These are phyloP conservation scores for Pythium phragmitis DNA, from an alignment of 352 stramenopile genomes.

Conservation along the genomic window DNA sequence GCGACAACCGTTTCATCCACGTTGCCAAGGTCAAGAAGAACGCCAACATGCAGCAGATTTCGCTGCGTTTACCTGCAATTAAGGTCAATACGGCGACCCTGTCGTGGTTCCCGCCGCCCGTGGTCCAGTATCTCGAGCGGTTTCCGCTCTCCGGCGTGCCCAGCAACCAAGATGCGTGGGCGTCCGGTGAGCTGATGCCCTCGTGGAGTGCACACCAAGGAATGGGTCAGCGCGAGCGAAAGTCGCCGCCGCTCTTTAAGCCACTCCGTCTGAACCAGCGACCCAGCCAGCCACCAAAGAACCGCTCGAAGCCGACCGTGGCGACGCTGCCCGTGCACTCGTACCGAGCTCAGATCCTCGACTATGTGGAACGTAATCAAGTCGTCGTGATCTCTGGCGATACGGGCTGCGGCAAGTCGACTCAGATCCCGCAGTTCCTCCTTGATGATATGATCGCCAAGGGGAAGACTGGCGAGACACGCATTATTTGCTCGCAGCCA, in stretches of 20 bases:
- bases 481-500: slow-evolving; percentile 94
- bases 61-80: slow-evolving; percentile 43
- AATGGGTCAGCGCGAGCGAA: slow-evolving; percentile 3
- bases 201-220: slow-evolving; percentile 34
- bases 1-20: slow-evolving; percentile 64
- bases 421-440: slow-evolving; percentile 93
- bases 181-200: slow-evolving; percentile 15
- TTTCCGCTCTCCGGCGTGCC: slow-evolving; percentile 31
- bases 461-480: slow-evolving; percentile 52
- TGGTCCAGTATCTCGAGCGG: slow-evolving; percentile 44
- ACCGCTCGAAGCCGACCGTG: slow-evolving; percentile 12
- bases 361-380: slow-evolving; percentile 69
- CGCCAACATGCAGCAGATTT: slow-evolving; percentile 71
- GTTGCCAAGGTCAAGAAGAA: slow-evolving; percentile 85
- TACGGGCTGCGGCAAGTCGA: slow-evolving; percentile 94
- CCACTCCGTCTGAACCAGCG: slow-evolving; percentile 28
- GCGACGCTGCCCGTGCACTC: slow-evolving; percentile 54
- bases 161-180: slow-evolving; percentile 15
- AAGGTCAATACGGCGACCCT: slow-evolving; percentile 32
- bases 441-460: slow-evolving; percentile 80
- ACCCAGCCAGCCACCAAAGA: slow-evolving; percentile 3
- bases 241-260: slow-evolving; percentile 37
- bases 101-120: slow-evolving; percentile 41
- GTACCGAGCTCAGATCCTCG: slow-evolving; percentile 68
- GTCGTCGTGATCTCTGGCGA: slow-evolving; percentile 93